phyloP scores from a whole-genome alignment of 2,329 filamentous ascomycete species.

The Aspergillus spinulosporus region DNA sequence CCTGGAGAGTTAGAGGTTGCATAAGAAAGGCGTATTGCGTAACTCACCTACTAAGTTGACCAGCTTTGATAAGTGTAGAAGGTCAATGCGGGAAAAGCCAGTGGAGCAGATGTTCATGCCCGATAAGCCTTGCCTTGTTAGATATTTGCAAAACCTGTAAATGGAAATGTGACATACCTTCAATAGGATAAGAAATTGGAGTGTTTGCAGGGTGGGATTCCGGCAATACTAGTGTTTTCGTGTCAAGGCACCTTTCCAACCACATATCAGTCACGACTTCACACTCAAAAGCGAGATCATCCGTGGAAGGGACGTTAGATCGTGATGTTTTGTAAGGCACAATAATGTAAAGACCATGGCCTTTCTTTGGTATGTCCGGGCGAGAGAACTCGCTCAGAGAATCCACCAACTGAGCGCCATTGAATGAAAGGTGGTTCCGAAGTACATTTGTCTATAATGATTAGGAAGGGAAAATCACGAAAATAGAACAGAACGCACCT shows the following conservation, averaged over 20 bases:
- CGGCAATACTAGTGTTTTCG: conserved; percentile 70
- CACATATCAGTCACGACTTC: conserved; percentile 82
- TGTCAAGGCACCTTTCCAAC: conserved; percentile 82
- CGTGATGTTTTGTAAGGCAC: conserved; percentile 41
- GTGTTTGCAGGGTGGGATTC: conserved; percentile 70
- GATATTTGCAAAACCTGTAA: neutral
- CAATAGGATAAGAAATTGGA: conserved; percentile 72
- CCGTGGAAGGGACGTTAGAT: conserved; percentile 38
- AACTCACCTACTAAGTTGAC: conserved; percentile 68
- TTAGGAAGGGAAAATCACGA: conserved; percentile 16
- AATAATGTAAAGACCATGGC: conserved; percentile 40
- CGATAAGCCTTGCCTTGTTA: conserved; percentile 57
- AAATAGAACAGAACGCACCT: conserved; percentile 45
- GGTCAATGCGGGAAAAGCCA: conserved; percentile 78
- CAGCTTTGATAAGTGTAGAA: conserved; percentile 78
- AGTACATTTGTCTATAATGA: conserved; percentile 36
- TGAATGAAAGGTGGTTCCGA: conserved; percentile 42
- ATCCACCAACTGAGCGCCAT: conserved; percentile 42
- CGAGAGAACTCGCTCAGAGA: conserved; percentile 37
- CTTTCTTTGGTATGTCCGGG: conserved; percentile 36
- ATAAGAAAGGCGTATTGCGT: neutral
- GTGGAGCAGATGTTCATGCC: conserved; percentile 75
- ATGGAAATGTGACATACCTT: conserved; percentile 38
- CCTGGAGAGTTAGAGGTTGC: conserved; percentile 47
- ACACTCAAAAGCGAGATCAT: conserved; percentile 45